Base-by-base conservation (phyloP, 768 basidiomycete species). In the Tulasnella sp. region DNA sequence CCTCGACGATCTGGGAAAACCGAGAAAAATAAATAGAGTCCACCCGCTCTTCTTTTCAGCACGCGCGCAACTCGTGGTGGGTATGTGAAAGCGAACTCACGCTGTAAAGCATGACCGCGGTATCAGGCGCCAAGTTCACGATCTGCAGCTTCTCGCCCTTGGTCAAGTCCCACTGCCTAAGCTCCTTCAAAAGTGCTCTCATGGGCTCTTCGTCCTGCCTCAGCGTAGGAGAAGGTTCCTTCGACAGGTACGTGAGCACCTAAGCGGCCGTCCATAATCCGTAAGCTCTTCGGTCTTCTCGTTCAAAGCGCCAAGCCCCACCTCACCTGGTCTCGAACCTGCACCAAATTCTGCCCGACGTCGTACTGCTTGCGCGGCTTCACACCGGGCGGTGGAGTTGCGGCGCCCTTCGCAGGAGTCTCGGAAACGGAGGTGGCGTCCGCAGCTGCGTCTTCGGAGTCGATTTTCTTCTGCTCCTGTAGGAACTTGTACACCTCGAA, bases 61-160 rank as follows among this genome's bases (percentile, higher is more conserved):
- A 47, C 17, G 22, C 44, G 9, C 26, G 62, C n/a, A n/a, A n/a
- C n/a, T n/a, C n/a, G n/a, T n/a, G n/a, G 65, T n/a, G n/a, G 40
- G 62, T 37, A 44, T 62, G 71, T 70, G 29, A 8, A 37, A 39
- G 68, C 42, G 35, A 17, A 85, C 92, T 62, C 75, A 95, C 94
- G 72, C 92, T 90, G 77, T 97, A 95, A 32, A 97, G 86, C 78
- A 95, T 92, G 32, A 96, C 92, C 0, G 88, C 83, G 63, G 88
- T 84, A 7, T 87, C 89, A 1, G 95, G 95, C 0, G 89, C 90
- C 5, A 96, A 84, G 77, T 98, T 97, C n/a, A 93, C 89, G 40
- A 97, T 84, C 77, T 95, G 93, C 3, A 97, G 83, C 77, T 95
- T 94, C 83, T 98, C 95, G 2, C 90, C 87, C 76, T 95, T 97